Evolutionary conservation across 208 protist species (phyloP).

Genomic region (Leishmania aethiopica): DNA sequence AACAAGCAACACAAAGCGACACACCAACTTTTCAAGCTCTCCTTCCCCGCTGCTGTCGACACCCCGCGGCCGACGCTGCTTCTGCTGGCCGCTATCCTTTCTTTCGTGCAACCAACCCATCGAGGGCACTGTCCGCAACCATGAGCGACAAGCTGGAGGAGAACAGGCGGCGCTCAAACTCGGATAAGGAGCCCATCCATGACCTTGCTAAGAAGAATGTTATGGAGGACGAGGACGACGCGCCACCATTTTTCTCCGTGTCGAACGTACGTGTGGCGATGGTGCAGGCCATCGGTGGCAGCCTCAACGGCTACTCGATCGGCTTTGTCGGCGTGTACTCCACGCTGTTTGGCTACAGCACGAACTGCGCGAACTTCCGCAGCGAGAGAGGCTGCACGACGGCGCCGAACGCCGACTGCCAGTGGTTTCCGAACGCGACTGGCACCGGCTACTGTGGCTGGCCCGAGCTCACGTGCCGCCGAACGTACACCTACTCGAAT

Average conservation of each 20-base stretch:
- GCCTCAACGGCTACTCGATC: constrained; percentile 73
- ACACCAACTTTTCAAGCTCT: not conserved
- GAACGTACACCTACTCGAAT: constrained; percentile 11
- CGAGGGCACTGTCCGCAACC: not conserved
- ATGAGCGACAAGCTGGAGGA: not conserved
- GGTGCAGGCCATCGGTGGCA: constrained; percentile 51
- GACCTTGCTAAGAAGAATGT: not conserved
- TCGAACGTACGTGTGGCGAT: too few relatives aligned
- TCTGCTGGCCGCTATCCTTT: not conserved
- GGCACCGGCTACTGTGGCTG: constrained; percentile 38
- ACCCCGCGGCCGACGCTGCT: not conserved
- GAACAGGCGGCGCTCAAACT: not conserved
- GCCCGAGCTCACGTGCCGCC: constrained; percentile 36
- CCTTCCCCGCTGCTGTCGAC: not conserved
- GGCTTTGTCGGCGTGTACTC: constrained; percentile 80
- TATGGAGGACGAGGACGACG: not conserved
- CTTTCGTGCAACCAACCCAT: not conserved
- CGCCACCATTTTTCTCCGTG: constrained; percentile 30
- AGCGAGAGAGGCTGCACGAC: constrained; percentile 39
- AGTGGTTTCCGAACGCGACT: constrained; percentile 33
- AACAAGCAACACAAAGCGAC: not conserved
- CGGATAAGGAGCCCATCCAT: not conserved
- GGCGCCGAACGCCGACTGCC: constrained; percentile 53
- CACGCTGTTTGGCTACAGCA: constrained; percentile 55
- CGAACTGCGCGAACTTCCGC: constrained; percentile 58